phyloP scores from a whole-genome alignment of 805 yeast genomes.

The Starmerella geochares region DNA sequence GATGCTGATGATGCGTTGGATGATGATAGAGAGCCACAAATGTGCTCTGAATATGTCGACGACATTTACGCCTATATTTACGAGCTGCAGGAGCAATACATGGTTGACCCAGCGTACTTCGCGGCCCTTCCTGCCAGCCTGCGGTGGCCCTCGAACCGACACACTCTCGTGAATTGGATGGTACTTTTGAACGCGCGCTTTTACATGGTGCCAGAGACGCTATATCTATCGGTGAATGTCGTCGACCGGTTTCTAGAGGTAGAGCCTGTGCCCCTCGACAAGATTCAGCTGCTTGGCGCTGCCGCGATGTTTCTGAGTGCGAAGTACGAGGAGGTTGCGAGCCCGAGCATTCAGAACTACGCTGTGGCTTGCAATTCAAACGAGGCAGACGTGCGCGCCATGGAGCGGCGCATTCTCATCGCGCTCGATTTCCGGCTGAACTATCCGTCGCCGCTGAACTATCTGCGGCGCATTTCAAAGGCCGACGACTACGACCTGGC shows the following conservation, averaged over 20 bases:
- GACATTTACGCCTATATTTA: constrained; percentile 77
- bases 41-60: constrained; percentile 86
- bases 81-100: constrained; percentile 57
- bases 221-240: constrained; percentile 68
- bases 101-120: constrained; percentile 51
- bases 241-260: constrained; percentile 79
- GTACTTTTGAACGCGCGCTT: constrained; percentile 80
- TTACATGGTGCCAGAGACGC: constrained; percentile 73
- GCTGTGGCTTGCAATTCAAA: constrained; percentile 70
- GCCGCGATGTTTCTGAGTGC: constrained; percentile 83
- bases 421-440: constrained; percentile 63
- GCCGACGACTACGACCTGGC: constrained; percentile 84
- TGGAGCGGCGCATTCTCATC: constrained; percentile 69
- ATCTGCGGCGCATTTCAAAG: constrained; percentile 74
- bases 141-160: constrained; percentile 59
- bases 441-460: constrained; percentile 85
- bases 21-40: constrained; percentile 40
- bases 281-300: constrained; percentile 75
- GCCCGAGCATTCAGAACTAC: constrained; percentile 76
- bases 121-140: constrained; percentile 54
- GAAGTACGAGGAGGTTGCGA: constrained; percentile 82
- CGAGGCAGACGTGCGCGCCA: constrained; percentile 63
- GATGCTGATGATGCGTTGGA: constrained; percentile 20
- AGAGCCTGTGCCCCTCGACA: constrained; percentile 66
- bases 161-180: constrained; percentile 86